Conservation (phyloP, 2,329 filamentous ascomycete species). For the Penicillium sp. region DNA sequence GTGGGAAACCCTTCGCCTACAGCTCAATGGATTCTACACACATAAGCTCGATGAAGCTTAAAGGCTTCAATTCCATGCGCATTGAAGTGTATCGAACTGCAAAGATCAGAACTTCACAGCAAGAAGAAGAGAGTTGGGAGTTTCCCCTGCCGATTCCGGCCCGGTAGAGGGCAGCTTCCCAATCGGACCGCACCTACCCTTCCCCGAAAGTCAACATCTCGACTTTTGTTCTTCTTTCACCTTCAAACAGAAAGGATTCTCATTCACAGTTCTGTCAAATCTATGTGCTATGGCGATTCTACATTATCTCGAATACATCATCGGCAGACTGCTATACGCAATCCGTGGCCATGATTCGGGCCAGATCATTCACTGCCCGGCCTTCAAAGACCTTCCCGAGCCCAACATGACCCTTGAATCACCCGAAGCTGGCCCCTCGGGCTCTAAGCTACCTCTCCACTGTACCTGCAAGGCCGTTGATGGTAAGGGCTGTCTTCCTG, state of each 20-base stretch:
- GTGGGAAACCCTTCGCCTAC: too few species aligned
- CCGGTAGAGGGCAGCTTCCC: conserved; percentile 19
- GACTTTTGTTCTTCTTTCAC: neutral
- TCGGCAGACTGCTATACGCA: conserved; percentile 25
- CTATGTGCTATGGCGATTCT: neutral
- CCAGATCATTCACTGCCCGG: conserved; percentile 23
- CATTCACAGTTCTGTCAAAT: too few species aligned
- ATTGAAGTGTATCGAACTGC: neutral
- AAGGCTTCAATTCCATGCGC: neutral
- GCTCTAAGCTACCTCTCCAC: conserved; percentile 22
- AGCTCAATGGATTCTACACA: too few species aligned
- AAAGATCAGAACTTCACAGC: neutral
- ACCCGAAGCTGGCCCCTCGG: conserved; percentile 25
- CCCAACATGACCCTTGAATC: conserved; percentile 29
- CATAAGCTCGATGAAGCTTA: too few species aligned
- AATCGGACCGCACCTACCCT: neutral
- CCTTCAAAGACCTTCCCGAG: conserved; percentile 24
- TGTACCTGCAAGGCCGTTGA: conserved; percentile 28
- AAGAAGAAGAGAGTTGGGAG: neutral
- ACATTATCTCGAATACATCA: conserved; percentile 23
- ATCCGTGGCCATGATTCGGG: conserved; percentile 29
- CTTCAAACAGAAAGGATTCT: neutral
- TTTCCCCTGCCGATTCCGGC: conserved; percentile 21
- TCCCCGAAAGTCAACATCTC: neutral
- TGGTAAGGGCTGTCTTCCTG: conserved; percentile 24